These are phyloP conservation scores for Polyporus tsugae DNA, from an alignment of 1,284 basidiomycete species.

Conservation along the genomic window DNA sequence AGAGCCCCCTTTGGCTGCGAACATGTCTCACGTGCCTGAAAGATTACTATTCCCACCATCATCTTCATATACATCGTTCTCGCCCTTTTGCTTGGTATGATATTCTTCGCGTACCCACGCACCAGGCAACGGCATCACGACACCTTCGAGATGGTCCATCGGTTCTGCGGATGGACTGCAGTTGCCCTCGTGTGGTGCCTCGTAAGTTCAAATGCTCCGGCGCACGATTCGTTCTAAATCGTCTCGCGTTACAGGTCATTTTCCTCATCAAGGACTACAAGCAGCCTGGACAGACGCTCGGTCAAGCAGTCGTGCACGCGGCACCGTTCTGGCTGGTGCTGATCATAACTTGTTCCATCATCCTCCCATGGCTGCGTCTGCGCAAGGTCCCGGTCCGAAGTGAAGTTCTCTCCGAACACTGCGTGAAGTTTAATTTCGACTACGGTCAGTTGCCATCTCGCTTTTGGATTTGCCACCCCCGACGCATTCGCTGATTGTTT, in stretches of 20 bases:
- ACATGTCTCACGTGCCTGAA: conserved; percentile 2
- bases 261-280: conserved; percentile 64
- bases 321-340: conserved; percentile 63
- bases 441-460: conserved; percentile 45
- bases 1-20: neutral
- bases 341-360: conserved; percentile 58
- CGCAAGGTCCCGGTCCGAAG: conserved; percentile 59
- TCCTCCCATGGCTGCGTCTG: conserved; percentile 61
- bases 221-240: too few species aligned
- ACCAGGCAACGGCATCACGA: conserved; percentile 56
- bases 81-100: conserved; percentile 54
- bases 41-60: conserved; percentile 57
- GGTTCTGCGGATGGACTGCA: conserved; percentile 63
- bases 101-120: conserved; percentile 56
- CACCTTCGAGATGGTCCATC: conserved; percentile 60
- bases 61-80: conserved; percentile 60
- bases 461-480: neutral
- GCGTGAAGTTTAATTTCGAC: conserved; percentile 62
- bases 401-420: conserved; percentile 62
- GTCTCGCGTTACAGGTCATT: conserved; percentile 45
- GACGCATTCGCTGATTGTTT: neutral
- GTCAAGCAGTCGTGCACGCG: conserved; percentile 50
- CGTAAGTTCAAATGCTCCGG: conserved; percentile 40
- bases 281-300: conserved; percentile 45
- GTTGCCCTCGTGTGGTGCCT: conserved; percentile 61